phyloP scores from a whole-genome alignment of 495 filamentous ascomycete species.

The Neurospora sp. region DNA sequence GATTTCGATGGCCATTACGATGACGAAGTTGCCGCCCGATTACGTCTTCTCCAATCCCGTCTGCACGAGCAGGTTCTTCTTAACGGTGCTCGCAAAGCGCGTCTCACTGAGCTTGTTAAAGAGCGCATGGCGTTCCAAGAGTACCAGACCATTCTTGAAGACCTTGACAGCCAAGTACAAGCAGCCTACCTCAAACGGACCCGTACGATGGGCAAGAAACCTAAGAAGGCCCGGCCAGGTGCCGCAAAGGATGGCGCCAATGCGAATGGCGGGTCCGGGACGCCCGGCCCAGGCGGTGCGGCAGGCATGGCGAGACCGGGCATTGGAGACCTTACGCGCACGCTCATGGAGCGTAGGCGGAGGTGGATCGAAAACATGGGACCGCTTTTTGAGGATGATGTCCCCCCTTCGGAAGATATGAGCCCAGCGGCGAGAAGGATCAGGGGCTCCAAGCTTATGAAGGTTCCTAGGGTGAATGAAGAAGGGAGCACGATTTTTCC shows the following conservation, averaged over 20 bases:
- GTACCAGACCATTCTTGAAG: constrained; percentile 92
- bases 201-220: constrained; percentile 86
- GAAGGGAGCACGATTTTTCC: constrained; percentile 53
- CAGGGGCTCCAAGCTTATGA: constrained; percentile 15
- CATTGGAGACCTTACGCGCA: constrained; percentile 83
- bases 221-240: constrained; percentile 75
- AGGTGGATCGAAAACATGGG: constrained; percentile 84
- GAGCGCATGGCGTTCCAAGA: constrained; percentile 93
- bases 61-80: constrained; percentile 70
- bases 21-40: constrained; percentile 84
- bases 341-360: constrained; percentile 77
- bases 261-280: constrained; percentile 41
- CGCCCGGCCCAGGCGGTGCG: constrained; percentile 38
- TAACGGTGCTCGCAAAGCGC: constrained; percentile 82
- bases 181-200: constrained; percentile 92
- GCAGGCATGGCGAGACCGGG: constrained; percentile 59
- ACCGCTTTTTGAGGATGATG: constrained; percentile 71
- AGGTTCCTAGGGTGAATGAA: constrained; percentile 36
- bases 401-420: not conserved
- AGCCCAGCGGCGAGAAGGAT: not conserved
- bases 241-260: constrained; percentile 42
- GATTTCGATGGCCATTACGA: constrained; percentile 87
- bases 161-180: constrained; percentile 91
- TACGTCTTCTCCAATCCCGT: constrained; percentile 73
- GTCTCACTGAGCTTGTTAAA: constrained; percentile 74